Conservation (phyloP, 768 basidiomycete species). For the Rhizopogon vinicolor region DNA sequence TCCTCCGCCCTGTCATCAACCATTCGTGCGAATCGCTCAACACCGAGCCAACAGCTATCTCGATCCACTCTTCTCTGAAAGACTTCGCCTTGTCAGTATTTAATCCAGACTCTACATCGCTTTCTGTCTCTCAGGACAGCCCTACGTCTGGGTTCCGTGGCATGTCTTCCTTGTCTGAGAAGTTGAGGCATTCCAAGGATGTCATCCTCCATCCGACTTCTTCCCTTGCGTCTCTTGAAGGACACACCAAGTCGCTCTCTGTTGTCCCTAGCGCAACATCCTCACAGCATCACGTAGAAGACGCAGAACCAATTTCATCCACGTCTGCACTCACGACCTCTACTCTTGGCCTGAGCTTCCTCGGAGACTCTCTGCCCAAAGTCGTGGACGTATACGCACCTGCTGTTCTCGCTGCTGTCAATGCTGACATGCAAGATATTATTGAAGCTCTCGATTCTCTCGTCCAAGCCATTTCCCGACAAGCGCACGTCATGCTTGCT, state of each 20-base stretch:
- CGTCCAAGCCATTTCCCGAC: slow-evolving; percentile 43
- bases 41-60: slow-evolving; percentile 22
- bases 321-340: slow-evolving; percentile 13
- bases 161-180: slow-evolving; percentile 21
- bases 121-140: slow-evolving; percentile 18
- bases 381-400: slow-evolving; percentile 44
- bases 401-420: slow-evolving; percentile 38
- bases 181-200: slow-evolving; percentile 26
- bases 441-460: slow-evolving; percentile 57
- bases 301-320: slow-evolving; percentile 9
- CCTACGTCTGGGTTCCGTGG: slow-evolving; percentile 18
- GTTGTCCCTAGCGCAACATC: slow-evolving; percentile 17
- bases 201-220: slow-evolving; percentile 31
- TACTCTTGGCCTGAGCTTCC: slow-evolving; percentile 31
- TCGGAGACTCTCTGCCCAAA: slow-evolving; percentile 43
- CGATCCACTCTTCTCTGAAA: slow-evolving; percentile 37
- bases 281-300: not conserved
- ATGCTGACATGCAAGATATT: slow-evolving; percentile 52
- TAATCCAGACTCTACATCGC: slow-evolving; percentile 38
- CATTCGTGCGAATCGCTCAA: slow-evolving; percentile 29
- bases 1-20: slow-evolving; percentile 36
- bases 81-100: slow-evolving; percentile 51
- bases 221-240: slow-evolving; percentile 18
- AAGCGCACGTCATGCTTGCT: slow-evolving; percentile 25
- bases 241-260: slow-evolving; percentile 25